Evolutionary conservation across 768 basidiomycete genomes (phyloP), one percentile per base, ranked within the genome.

Genomic region (Mycena belliarum): DNA sequence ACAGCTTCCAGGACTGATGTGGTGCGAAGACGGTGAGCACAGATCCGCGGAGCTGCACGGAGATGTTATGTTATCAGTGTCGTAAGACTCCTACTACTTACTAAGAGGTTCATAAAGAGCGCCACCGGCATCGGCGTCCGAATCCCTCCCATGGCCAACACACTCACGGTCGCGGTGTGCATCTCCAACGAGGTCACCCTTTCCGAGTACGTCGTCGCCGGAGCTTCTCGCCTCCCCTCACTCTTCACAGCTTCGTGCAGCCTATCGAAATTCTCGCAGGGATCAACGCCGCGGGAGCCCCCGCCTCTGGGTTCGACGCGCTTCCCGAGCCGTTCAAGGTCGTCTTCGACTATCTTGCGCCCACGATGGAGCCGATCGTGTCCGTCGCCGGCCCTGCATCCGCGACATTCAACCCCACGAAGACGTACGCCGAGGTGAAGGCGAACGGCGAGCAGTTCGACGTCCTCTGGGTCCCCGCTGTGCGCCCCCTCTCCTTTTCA

Each of bases 381-480:
- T 63, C 62, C 28, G 33, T n/a, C 14, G 20, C 41, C 5, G 60
- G 60, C 15, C 33, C 49, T 1, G 45, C 59, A 5, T 24, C 54
- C 11, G 54, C 62, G 33, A 59, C 62, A 4, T 26, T 68, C n/a
- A 63, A 59, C 20, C 66, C 65, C 1, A 67, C 66, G 2, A 57
- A 61, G n/a, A 68, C 66, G 5, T 68, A 70, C 55, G 61, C 59
- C 2, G 61, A 65, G 15, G 66, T 54, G 12, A 7, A 49, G 16
- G 56, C 50, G 20, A 59, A 50, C 24, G 65, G 67, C 24, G 35
- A 45, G 43, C 69, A 70, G 56, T 70, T 55, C 43, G 69, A 70
- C 37, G 59, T 70, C 35, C n/a, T 70, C 24, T 66, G 66, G 65
- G 66, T 70, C 11, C 68, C 68, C 9, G 68, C 65, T 35, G 33